Evolutionary conservation across 2,329 filamentous ascomycete genomes (phyloP), one percentile per base, ranked within the genome.

Genomic region (Aspergillus fumigatus): DNA sequence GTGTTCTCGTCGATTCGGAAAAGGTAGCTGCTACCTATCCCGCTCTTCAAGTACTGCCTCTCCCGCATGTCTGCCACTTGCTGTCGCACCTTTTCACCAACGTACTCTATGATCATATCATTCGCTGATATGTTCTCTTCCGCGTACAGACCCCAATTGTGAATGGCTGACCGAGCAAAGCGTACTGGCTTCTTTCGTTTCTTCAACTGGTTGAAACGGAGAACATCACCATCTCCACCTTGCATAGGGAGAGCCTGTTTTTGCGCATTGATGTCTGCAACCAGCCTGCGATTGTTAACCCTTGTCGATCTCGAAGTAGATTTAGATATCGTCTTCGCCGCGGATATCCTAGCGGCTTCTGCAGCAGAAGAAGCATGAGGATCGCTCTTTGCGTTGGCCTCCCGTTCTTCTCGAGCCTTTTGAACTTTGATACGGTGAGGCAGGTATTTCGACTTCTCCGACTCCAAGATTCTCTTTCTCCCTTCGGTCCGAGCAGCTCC

Each of bases 71-170:
- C 94, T n/a, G 94, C 92, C 58, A 99, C 94, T 69, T 95, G 91
- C 75, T 99, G 94, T 56, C 94, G 86, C 40, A 99, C 92, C 74
- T 96, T 94, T 77, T 99, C 94, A 59, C 94, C 94, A 10, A 99
- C 94, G 71, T 99, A 99, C 77, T 99, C 94, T 70, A 99, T 99
- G 72, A 99, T 99, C 92, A 99, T 97, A 75, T 99, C 94, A 73
- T 96, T 95, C 72, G 93, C 92, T 58, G 89, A 85, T 62, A 99
- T 99, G 70, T 96, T 94, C 76, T 99, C 94, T 81, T 97, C 93
- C 3, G 94, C 92, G 70, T 99, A 99, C 27, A 99, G 79, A 27
- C 94, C 94, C 94, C 94, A 99, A 68, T 97, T 97, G 77, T 99
- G 94, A 67, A 99, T 99, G 48, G 94, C 94, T 52, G 94, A 99